Percentiles rank a stretch among this genome's conserved stretches.
These are phyloP conservation scores for Herpetomonas tarakana DNA, from an alignment of 208 protist genomes.

Conservation along the genomic window DNA sequence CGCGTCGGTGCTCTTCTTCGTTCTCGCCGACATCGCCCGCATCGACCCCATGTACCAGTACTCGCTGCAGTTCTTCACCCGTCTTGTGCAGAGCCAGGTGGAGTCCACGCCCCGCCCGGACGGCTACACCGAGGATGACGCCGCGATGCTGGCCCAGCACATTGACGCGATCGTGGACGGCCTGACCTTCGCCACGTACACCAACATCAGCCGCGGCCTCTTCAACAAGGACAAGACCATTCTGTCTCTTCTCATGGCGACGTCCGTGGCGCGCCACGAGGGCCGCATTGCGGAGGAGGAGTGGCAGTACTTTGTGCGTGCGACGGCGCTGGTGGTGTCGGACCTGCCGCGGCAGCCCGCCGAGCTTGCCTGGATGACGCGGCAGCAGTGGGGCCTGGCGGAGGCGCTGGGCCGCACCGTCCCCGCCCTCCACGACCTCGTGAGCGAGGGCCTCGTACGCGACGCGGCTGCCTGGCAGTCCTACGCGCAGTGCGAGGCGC, in stretches of 20 bases:
- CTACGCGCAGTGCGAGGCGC: conserved; percentile 58
- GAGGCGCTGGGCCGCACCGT: conserved; percentile 82
- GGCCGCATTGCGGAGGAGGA: conserved; percentile 73
- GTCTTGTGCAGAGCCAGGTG: conserved; percentile 91
- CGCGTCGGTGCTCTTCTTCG: conserved; percentile 95
- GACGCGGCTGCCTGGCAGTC: conserved; percentile 53
- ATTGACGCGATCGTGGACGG: conserved; percentile 77
- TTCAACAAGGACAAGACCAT: conserved; percentile 98
- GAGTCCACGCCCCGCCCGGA: conserved; percentile 58
- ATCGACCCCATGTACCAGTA: conserved; percentile 99
- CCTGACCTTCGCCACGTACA: conserved; percentile 92
- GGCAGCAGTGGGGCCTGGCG: conserved; percentile 82
- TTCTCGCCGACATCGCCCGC: conserved; percentile 88
- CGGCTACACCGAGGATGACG: conserved; percentile 46
- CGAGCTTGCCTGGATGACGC: conserved; percentile 61
- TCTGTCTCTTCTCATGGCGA: conserved; percentile 93
- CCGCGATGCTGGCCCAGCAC: conserved; percentile 60
- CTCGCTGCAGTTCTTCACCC: conserved; percentile 97
- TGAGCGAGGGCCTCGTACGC: conserved; percentile 34
- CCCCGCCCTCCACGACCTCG: conserved; percentile 56
- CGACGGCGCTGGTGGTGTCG: conserved; percentile 78
- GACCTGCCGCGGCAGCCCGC: conserved; percentile 55
- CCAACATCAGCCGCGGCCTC: conserved; percentile 96
- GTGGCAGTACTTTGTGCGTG: conserved; percentile 93
- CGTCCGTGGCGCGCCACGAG: conserved; percentile 74